Evolutionary conservation across 129 eudicot species (phyloP), one percentile per base, ranked within the genome.

Genomic region (Smallanthus sonchifolius): DNA sequence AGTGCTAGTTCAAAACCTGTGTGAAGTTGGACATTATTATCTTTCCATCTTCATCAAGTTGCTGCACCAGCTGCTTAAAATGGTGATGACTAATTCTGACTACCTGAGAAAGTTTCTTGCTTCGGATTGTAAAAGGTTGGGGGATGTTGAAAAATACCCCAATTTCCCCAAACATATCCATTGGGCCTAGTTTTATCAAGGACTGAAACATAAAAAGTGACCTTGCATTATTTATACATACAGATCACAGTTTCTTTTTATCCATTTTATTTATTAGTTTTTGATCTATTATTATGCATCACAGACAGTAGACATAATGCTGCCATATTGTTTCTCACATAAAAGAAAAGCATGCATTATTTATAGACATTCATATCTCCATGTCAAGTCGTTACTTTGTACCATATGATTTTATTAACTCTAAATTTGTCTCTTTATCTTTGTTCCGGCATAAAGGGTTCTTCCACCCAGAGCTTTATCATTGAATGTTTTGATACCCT

Each of bases 121-220:
- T 91, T 83, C 95, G 86, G 75, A 91, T 90, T 0, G 95, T 91
- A 76, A 91, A 88, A 38, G 95, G 97, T 74, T 91, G 97, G 37
- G 97, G 97, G 45, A 74, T 78, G 82, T 91, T 88, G 82, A 91
- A 82, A 66, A 91, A 84, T 15, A 91, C 95, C 70, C 95, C 92
- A 57, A 88, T 81, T 83, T 91, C 97, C 7, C 97, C 97, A 43
- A 86, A 83, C 81, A 86, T 84, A 9, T 86, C 90, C 74, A 78
- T 87, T 10, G 97, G 74, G 52, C 80, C 90, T 83, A 83, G 61
- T 64, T 83, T 84, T 56, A 78, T 60, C 67, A 88, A 69, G 66
- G 75, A 83, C 97, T 91, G 86, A 19, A 80, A 83, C 52, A 11
- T 34, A 19, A 43, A 64, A 54, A 30, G 69, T 57, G 34, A 7